A percentile compares a stretch with the other conserved stretches of the same genome.
These are phyloP conservation scores for Malassezia brasiliensis DNA, from an alignment of 1,284 basidiomycete genomes.

Conservation along the genomic window DNA sequence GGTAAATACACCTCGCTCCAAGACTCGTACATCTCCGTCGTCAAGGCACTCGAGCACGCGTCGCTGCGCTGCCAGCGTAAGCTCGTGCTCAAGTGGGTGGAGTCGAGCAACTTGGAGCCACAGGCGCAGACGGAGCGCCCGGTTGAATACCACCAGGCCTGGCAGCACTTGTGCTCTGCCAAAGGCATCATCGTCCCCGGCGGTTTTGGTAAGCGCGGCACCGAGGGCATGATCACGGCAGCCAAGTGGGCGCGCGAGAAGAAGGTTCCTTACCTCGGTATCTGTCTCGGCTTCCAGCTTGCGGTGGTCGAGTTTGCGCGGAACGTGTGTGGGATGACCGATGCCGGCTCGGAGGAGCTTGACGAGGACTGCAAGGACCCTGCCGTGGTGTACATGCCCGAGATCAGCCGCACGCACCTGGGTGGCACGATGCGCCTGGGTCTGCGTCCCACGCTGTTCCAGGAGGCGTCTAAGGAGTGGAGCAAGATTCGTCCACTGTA, in stretches of 20 bases:
- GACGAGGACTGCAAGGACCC: slow-evolving; percentile 57
- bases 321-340: slow-evolving; percentile 71
- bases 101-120: slow-evolving; percentile 84
- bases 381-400: slow-evolving; percentile 94
- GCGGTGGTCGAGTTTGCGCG: slow-evolving; percentile 92
- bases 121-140: slow-evolving; percentile 68
- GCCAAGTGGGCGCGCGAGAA: slow-evolving; percentile 94
- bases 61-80: slow-evolving; percentile 81
- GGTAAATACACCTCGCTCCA: slow-evolving; percentile 96
- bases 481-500: slow-evolving; percentile 67
- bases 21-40: slow-evolving; percentile 98
- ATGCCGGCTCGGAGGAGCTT: slow-evolving; percentile 71
- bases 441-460: slow-evolving; percentile 83
- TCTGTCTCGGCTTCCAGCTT: slow-evolving; percentile 95
- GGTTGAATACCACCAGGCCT: slow-evolving; percentile 88
- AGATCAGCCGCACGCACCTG: slow-evolving; percentile 94
- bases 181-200: slow-evolving; percentile 58
- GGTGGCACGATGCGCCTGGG: slow-evolving; percentile 98
- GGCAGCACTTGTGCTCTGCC: slow-evolving; percentile 82
- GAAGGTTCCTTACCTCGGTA: slow-evolving; percentile 86
- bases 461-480: slow-evolving; percentile 52
- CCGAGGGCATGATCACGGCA: slow-evolving; percentile 93
- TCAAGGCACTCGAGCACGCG: slow-evolving; percentile 93
- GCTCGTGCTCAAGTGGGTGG: slow-evolving; percentile 61
- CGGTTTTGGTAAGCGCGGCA: slow-evolving; percentile 85